These are phyloP conservation scores for Thuja plicata DNA, from an alignment of 83 land plant genomes.

Conservation along the genomic window DNA sequence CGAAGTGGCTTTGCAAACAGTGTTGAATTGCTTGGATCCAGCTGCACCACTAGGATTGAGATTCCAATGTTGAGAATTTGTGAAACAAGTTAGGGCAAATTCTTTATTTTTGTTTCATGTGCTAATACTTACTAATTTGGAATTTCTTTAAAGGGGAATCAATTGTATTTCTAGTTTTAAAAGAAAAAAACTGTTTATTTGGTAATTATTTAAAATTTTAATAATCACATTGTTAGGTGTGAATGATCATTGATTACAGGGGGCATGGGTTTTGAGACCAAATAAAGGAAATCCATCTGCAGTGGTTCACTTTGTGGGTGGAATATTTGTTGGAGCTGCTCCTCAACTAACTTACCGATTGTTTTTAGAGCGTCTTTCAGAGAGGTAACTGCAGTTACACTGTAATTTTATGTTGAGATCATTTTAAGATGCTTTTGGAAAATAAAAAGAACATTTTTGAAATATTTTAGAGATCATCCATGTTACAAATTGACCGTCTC, in stretches of 20 bases:
- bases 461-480: neutral
- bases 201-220: neutral
- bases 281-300: constrained; percentile 39
- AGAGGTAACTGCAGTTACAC: constrained; percentile 46
- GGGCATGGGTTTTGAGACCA: constrained; percentile 94
- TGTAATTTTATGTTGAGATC: neutral
- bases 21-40: no score
- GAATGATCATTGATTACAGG: constrained; percentile 40
- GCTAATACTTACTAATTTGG: neutral
- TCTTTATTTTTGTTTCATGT: neutral
- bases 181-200: neutral
- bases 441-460: neutral
- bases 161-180: neutral
- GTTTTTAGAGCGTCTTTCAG: constrained; percentile 89
- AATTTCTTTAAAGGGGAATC: neutral
- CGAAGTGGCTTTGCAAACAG: no score
- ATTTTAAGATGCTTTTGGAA: neutral
- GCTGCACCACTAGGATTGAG: no score
- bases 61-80: no score
- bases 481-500: neutral
- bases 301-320: constrained; percentile 92
- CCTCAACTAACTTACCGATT: constrained; percentile 95
- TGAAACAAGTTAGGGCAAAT: neutral
- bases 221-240: constrained; percentile 14
- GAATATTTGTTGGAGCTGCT: constrained; percentile 98